Base-by-base conservation (phyloP, 169 alveolate species). In the Plasmodium inui region DNA sequence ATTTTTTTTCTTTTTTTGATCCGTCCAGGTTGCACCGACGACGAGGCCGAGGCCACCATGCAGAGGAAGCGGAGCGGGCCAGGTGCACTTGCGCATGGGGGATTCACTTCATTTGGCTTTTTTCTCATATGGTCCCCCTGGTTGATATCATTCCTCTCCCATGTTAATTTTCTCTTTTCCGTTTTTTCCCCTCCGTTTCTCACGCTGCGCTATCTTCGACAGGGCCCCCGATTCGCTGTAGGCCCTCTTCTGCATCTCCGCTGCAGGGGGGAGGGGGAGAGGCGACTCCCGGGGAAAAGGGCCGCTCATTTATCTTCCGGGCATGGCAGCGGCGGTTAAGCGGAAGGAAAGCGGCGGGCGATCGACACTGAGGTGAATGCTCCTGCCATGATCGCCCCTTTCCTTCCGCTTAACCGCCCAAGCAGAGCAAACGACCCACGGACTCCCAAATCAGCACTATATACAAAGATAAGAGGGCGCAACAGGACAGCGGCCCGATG, bases 171-270 rank as follows among this genome's bases (percentile, higher is more conserved):
- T 8, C n/a, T 76, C 5, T 46, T 46, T 46, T 81, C n/a, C 30
- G 26, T 30, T 61, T 83, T 85, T 73, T 71, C 46, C 14, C 67
- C 41, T 73, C 80, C 55, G 39, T 9, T 28, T 86, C 93, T 86
- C 78, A 86, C 93, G 17, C 5, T 28, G 61, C 79, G 53, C n/a
- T 2, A 34, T 53, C 22, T 55, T 88, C 44, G 86, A 46, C 72
- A 55, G 39, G 44, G 70, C 93, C 67, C 79, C 89, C 32, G 93
- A 88, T 34, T 88, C 93, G 37, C 93, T 88, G 71, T 88, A 88
- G 46, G 93, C 88, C 50, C 93, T 76, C 41, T 76, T 88, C 22
- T 88, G 79, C 93, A 88, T 88, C 22, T 85, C 44, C 57, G 19
- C n/a, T 34, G 70, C 7, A 28, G 30, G 70, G 70, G 34, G 61